Evolutionary conservation across 345 rosid genomes (phyloP).

Genomic region (Lepidium didymum): DNA sequence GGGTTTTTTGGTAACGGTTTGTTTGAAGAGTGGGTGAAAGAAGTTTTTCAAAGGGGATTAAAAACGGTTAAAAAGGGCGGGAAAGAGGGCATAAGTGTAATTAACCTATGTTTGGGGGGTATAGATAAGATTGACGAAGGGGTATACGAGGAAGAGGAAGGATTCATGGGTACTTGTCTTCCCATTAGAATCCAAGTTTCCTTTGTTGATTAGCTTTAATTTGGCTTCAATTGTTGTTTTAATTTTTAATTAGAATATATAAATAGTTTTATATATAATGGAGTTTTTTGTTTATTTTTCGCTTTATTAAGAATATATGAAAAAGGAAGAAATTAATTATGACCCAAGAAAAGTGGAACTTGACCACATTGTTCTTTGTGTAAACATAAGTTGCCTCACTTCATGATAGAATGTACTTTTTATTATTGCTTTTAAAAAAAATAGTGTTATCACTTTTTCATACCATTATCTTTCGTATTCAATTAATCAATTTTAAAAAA

Average conservation of each 20-base stretch:
- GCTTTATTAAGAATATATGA: background rate
- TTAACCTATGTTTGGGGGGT: conserved; percentile 31
- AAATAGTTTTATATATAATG: background rate
- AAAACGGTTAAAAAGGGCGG: conserved; percentile 32
- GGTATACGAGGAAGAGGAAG: conserved; percentile 32
- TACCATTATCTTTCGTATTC: conserved; percentile 10
- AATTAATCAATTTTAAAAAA: background rate
- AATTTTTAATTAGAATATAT: background rate
- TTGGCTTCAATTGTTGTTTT: background rate
- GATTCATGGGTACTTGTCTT: conserved; percentile 33
- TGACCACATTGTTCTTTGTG: conserved; percentile 38
- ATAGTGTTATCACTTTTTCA: conserved; percentile 15
- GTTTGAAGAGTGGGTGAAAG: conserved; percentile 69
- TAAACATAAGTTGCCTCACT: conserved; percentile 25
- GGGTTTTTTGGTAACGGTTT: conserved; percentile 36
- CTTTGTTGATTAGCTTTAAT: conserved; percentile 28
- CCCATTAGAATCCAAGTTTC: conserved; percentile 32
- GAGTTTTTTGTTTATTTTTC: background rate
- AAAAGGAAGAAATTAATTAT: conserved; percentile 5
- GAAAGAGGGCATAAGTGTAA: conserved; percentile 33
- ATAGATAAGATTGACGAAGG: conserved; percentile 27
- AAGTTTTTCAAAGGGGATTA: conserved; percentile 45
- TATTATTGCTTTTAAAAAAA: conserved; percentile 15
- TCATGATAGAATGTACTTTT: conserved; percentile 25
- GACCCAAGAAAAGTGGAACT: conserved; percentile 31